Evolutionary conservation across 495 filamentous ascomycete species (phyloP).

Genomic region (Hypoxylon lienhwacheense): DNA sequence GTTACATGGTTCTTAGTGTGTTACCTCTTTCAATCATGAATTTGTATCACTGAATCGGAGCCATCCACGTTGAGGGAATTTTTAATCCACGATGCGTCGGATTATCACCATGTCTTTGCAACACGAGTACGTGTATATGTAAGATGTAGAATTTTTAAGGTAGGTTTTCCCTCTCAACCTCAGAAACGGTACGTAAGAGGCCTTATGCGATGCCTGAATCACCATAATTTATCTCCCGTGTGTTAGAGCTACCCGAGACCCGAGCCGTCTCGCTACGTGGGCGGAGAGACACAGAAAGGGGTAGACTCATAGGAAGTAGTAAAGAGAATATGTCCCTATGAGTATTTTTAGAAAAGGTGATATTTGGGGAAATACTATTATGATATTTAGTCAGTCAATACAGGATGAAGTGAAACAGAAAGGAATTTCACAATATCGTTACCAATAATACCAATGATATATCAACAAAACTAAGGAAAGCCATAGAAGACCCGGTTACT

Average conservation of each 20-base stretch:
- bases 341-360: background rate
- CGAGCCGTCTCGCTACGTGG: constrained; percentile 8
- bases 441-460: too few species aligned
- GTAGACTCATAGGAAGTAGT: background rate
- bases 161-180: too few species aligned
- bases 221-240: background rate
- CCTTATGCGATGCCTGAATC: too few species aligned
- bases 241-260: constrained; percentile 11
- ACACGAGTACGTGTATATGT: constrained; percentile 7
- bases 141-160: too few species aligned
- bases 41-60: background rate
- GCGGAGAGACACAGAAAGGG: constrained; percentile 3
- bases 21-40: background rate
- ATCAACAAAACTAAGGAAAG: too few species aligned
- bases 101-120: background rate
- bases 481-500: too few species aligned
- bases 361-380: background rate
- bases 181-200: too few species aligned
- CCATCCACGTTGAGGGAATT: background rate
- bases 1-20: background rate
- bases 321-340: background rate
- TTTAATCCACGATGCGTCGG: background rate
- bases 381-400: too few species aligned
- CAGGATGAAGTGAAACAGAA: too few species aligned
- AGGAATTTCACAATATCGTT: too few species aligned